A percentile compares a stretch with the other conserved stretches of the same genome.
phyloP scores from a whole-genome alignment of 2,329 filamentous ascomycete genomes.

The Penicillium brevicompactum region DNA sequence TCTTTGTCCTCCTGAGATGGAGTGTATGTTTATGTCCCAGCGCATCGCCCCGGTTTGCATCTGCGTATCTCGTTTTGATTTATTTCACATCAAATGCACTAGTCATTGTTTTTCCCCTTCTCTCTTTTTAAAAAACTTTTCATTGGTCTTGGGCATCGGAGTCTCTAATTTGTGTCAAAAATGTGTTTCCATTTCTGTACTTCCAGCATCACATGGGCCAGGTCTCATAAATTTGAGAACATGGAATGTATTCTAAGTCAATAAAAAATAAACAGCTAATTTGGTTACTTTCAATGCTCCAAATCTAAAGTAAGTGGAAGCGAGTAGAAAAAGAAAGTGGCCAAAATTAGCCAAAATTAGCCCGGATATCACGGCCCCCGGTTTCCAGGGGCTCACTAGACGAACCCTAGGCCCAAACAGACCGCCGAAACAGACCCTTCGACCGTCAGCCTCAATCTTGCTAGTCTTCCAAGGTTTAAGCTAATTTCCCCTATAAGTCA shows the following conservation, averaged over 20 bases:
- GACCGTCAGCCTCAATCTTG: not conserved
- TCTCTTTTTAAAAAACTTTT: not conserved
- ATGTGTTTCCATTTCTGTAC: not conserved
- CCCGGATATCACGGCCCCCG: not conserved
- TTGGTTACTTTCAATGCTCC: too few relatives aligned
- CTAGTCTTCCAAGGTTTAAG: not conserved
- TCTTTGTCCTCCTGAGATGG: conserved; percentile 1
- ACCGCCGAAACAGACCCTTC: not conserved
- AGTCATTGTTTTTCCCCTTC: not conserved
- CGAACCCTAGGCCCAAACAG: not conserved
- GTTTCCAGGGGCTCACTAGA: not conserved
- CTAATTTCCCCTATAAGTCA: not conserved
- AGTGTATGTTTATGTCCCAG: conserved; percentile 10
- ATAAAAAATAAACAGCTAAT: not conserved
- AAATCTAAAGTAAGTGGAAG: not conserved
- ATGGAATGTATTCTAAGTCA: not conserved
- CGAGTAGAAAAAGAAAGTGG: not conserved
- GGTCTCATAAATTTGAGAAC: not conserved
- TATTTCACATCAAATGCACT: too few relatives aligned
- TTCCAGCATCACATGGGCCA: not conserved
- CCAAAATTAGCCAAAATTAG: not conserved
- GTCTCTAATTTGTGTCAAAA: not conserved
- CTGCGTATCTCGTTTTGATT: not conserved
- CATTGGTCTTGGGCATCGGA: not conserved
- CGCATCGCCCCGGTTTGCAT: conserved; percentile 10